phyloP scores from a whole-genome alignment of 805 yeast species.

The Suhomyces pyralidae region DNA sequence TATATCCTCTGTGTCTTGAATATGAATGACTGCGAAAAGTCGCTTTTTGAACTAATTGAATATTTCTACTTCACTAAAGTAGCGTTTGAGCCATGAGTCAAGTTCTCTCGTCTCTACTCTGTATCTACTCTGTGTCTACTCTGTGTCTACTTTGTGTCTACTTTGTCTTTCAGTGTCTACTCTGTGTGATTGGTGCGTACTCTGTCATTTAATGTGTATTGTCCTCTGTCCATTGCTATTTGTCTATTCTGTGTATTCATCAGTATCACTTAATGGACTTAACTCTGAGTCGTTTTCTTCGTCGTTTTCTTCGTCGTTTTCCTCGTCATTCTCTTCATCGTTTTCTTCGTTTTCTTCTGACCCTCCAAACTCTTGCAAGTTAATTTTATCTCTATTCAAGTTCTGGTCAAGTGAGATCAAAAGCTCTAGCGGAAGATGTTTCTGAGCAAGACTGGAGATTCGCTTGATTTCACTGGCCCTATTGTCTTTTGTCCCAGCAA shows the following conservation, averaged over 20 bases:
- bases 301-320: not conserved
- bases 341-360: not conserved
- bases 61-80: no score
- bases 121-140: no score
- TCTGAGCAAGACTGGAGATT: constrained; percentile 32
- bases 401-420: constrained; percentile 32
- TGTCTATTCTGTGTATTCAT: not conserved
- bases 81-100: no score
- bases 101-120: no score
- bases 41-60: no score
- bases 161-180: no score
- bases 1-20: no score
- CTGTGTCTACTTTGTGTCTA: no score
- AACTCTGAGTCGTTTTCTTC: not conserved
- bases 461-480: constrained; percentile 16
- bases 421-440: constrained; percentile 34
- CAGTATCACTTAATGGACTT: not conserved
- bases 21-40: no score
- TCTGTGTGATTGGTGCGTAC: no score
- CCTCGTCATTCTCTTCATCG: not conserved
- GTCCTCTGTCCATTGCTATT: no score
- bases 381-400: constrained; percentile 9
- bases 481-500: constrained; percentile 10
- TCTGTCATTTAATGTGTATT: no score
- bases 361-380: not conserved